Evolutionary conservation across 495 filamentous ascomycete genomes (phyloP), one percentile per base, ranked within the genome.

Genomic region (Haplographium delicatum): DNA sequence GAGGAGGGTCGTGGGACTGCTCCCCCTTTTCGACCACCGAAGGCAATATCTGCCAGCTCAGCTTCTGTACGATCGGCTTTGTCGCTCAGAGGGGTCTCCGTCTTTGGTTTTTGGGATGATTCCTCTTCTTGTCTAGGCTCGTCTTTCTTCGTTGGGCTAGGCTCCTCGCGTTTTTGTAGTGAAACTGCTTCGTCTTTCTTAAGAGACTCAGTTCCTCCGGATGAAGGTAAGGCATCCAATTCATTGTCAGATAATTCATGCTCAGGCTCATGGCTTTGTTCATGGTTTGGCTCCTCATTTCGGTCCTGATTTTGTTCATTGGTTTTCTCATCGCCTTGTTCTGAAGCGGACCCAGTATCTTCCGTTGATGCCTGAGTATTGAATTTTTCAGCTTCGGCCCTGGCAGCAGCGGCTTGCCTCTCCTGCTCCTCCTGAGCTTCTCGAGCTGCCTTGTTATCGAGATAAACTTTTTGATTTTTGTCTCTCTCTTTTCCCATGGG

Each of bases 391-490:
- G 39, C 41, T 43, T 52, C 47, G 22, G 23, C 34, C 27, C 15
- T 44, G 23, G 11, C 15, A 0, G 42, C 42, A 16, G 25, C 42
- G 20, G 24, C 11, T 20, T 56, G 35, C 45, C 10, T 15, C 15
- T 44, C 3, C 13, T 4, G 16, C 16, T 39, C 3, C 16, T 52
- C 42, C 23, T 44, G 31, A 16, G 53, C 49, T 53, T 53, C 50
- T 10, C 53, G 28, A 15, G 49, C 25, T 15, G 46, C 47, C 44
- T 62, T 57, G 26, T 60, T 49, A 9, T 46, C 54, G 22, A 69
- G 43, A 35, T 73, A 79, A 1, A 68, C 60, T 15, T 59, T 64
- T 58, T 72, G 59, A 45, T 71, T 56, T 42, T 65, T 53, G 15
- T 68, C 65, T 35, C 71, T 65, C 20, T 46, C 58, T 1, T 50